phyloP scores from a whole-genome alignment of 176 grass and related monocot genomes.

The Calamus simplicifolius region DNA sequence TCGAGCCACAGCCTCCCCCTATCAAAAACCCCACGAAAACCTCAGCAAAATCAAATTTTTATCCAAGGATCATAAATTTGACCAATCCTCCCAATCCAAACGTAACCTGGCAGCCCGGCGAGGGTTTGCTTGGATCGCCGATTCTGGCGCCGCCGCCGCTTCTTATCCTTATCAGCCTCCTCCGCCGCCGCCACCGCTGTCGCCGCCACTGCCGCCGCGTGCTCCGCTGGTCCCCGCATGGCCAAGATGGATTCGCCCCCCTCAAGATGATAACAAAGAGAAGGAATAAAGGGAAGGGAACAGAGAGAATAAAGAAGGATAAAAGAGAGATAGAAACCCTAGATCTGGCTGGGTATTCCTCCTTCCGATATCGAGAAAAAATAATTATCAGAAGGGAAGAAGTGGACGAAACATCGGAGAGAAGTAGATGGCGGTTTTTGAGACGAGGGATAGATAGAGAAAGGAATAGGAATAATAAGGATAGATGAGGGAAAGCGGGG shows the following conservation, averaged over 20 bases:
- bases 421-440: neutral
- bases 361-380: conserved; percentile 38
- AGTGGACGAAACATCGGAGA: conserved; percentile 4
- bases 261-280: neutral
- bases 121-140: conserved; percentile 42
- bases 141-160: conserved; percentile 39
- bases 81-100: neutral
- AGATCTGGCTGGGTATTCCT: conserved; percentile 46
- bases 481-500: no score
- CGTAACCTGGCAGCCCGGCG: neutral
- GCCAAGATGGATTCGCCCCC: neutral
- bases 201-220: conserved; percentile 15
- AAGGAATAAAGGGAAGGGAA: neutral
- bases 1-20: conserved; percentile 19
- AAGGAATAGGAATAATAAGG: no score
- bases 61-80: no score
- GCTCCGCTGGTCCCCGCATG: conserved; percentile 51
- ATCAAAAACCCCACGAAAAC: neutral
- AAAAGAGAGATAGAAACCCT: conserved; percentile 27
- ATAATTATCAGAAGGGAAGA: conserved; percentile 30
- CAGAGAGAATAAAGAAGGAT: neutral
- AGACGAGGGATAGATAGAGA: neutral
- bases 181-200: conserved; percentile 7
- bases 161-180: conserved; percentile 59
- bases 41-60: neutral